Evolutionary conservation across 2,329 filamentous ascomycete genomes (phyloP), one percentile per base, ranked within the genome.

Genomic region (Leptosphaerulina australis): DNA sequence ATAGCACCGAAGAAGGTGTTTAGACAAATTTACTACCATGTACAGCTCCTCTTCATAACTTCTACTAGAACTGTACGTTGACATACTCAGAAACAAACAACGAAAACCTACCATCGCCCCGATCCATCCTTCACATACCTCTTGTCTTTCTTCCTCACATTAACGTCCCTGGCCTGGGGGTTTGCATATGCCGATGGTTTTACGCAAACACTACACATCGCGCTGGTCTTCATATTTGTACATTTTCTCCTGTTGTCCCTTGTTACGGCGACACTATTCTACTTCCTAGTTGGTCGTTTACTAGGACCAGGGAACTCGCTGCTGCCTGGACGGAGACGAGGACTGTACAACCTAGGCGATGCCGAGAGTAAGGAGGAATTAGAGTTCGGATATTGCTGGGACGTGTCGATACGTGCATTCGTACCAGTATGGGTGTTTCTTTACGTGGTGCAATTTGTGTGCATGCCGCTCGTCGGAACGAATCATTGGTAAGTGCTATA

Each of bases 1-100:
- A 83, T 88, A 66, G 83, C 84, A 24, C 85, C 85, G 0, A 88
- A 87, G 74, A 87, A 87, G 68, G 85, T 88, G 40, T 88, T 88
- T 69, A 78, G 85, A 55, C 85, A 83, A 34, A 87, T 88, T 70
- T 88, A 87, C 70, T 87, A 88, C 64, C 84, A 88, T 73, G 84
- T 86, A 73, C 30, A 58, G 12, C 10, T n/a, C 28, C n/a, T 29
- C 6, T 17, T 15, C 5, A 8, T 31, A 20, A 4, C 12, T 22
- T 24, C 18, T 11, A 21, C 17, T 8, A 2, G 5, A 28, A 7
- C n/a, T n/a, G n/a, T n/a, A n/a, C n/a, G 12, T 31, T 51, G 10
- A 47, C 39, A 14, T 21, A 5, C 44, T 38, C 53, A 85, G 81
- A 88, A 80, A 87, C 85, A 29, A 86, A 87, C 66, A 6, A 64